Evolutionary conservation across 129 eudicot species (phyloP).

Genomic region (Artemisia argyi): DNA sequence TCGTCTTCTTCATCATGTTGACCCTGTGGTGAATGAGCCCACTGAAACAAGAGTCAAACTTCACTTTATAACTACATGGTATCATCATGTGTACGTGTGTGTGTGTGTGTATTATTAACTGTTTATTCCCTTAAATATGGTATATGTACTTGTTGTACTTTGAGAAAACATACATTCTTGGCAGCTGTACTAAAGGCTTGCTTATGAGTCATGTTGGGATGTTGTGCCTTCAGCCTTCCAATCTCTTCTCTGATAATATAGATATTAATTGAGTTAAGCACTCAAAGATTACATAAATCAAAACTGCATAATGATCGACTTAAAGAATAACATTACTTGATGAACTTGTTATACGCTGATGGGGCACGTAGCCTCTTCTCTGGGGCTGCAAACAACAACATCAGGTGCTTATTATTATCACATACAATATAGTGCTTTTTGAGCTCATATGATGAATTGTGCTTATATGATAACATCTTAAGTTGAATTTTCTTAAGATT

Average conservation of each 20-base stretch:
- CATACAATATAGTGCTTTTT: too few relatives aligned
- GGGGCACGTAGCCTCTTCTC: conserved; percentile 88
- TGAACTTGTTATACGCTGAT: conserved; percentile 79
- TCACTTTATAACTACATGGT: conserved; percentile 11
- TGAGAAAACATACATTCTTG: conserved; percentile 64
- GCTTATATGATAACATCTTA: background rate
- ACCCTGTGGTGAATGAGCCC: conserved; percentile 82
- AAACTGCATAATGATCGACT: background rate
- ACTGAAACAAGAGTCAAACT: conserved; percentile 47
- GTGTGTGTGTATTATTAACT: background rate
- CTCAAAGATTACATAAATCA: background rate
- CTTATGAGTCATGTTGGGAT: conserved; percentile 92
- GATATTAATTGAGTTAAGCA: background rate
- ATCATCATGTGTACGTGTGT: conserved; percentile 2
- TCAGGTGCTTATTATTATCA: background rate
- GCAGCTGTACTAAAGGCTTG: conserved; percentile 97
- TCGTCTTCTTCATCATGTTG: conserved; percentile 33
- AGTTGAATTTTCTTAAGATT: conserved; percentile 41
- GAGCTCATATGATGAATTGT: background rate
- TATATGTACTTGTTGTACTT: background rate
- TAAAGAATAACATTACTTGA: conserved; percentile 50
- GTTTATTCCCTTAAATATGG: background rate
- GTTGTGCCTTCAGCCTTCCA: conserved; percentile 67
- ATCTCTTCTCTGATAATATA: conserved; percentile 69
- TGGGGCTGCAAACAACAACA: conserved; percentile 60